Base-by-base conservation (phyloP, 441 rosid species). In the Rhodomyrtus psidioides region DNA sequence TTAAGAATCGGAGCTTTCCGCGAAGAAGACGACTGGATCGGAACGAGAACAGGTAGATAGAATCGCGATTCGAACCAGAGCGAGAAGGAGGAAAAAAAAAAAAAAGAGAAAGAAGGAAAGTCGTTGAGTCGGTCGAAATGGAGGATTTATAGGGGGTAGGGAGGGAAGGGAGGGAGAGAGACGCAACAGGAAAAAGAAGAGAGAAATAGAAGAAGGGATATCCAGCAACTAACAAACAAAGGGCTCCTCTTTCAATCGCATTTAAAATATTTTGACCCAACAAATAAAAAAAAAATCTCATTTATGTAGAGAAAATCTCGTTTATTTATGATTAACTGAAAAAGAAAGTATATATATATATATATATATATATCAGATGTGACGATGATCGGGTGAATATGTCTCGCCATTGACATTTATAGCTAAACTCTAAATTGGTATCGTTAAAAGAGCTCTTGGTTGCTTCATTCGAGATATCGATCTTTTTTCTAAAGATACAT, bases 361-460 rank as follows among this genome's bases (percentile, higher is more conserved):
- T 34, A 34, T 34, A 34, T 34, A 34, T 10, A 49, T 49, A 49
- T 49, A 12, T 49, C 0, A 3, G 14, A 13, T 12, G 53, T 10
- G 12, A 49, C 3, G 13, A 3, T 49, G 53, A 14, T 49, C 53
- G 53, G 14, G 0, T 4, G 15, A 51, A 12, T 51, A 12, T 4
- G 1, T 51, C 53, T 51, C 4, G 53, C 1, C 15, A 51, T 3
- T 12, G 15, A 51, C 5, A 51, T 12, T 51, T 51, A 51, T 14
- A 51, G 53, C 15, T 12, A 12, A 51, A 65, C 4, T 0, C 1
- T 2, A 0, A 19, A 0, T 4, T 0, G 7, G 7, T 34, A 0
- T 34, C 2, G 0, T 19, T 0, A 10, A 6, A 65, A 0, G 4
- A 56, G 14, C 6, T 51, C 24, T 56, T 0, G 13, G 2, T 56